Percentiles rank a stretch among this genome's conserved stretches.
phyloP scores from a whole-genome alignment of 805 yeast genomes.

The Jamesozyma lodderae region DNA sequence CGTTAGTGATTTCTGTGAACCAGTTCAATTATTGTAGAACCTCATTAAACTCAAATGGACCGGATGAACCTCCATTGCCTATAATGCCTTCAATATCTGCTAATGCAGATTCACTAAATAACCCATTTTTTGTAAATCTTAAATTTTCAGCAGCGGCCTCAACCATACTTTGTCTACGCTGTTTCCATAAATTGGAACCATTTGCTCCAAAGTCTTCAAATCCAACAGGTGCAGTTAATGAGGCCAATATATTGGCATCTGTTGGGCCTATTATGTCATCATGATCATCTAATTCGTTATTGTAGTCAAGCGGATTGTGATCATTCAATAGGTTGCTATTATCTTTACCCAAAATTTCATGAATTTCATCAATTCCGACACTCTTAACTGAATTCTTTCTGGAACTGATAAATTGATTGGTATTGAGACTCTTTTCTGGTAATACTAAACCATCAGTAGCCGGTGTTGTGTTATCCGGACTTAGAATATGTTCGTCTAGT shows the following conservation, averaged over 20 bases:
- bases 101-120: constrained; percentile 66
- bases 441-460: not conserved
- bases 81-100: constrained; percentile 61
- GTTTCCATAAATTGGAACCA: constrained; percentile 32
- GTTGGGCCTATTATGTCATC: constrained; percentile 9
- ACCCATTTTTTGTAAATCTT: constrained; percentile 65
- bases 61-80: constrained; percentile 13
- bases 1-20: no score
- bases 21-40: constrained; percentile 17
- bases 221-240: constrained; percentile 29
- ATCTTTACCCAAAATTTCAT: constrained; percentile 24
- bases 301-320: constrained; percentile 5
- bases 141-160: constrained; percentile 73
- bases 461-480: not conserved
- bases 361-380: constrained; percentile 27
- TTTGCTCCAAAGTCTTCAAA: constrained; percentile 17
- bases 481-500: not conserved
- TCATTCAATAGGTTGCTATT: constrained; percentile 15
- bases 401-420: not conserved
- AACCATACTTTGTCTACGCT: constrained; percentile 57
- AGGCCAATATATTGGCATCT: constrained; percentile 28
- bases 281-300: constrained; percentile 5
- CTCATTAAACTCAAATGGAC: constrained; percentile 21
- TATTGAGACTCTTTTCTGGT: not conserved
- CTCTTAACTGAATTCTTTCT: constrained; percentile 23